Evolutionary conservation across 129 eudicot genomes (phyloP).

Genomic region (Pseudognaphalium luteoalbum): DNA sequence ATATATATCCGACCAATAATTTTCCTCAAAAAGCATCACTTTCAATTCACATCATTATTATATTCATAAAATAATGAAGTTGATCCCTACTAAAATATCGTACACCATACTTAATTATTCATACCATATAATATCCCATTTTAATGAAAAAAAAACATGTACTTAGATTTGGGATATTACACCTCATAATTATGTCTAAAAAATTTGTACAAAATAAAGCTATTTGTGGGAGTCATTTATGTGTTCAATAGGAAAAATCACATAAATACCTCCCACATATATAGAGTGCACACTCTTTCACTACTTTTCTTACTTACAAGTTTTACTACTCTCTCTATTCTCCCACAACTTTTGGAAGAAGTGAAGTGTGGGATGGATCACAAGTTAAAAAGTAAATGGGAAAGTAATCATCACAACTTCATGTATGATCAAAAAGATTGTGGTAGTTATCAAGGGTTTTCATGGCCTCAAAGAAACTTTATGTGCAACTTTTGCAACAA

Average conservation of each 20-base stretch:
- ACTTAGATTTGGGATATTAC: neutral
- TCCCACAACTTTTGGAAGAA: slow-evolving; percentile 29
- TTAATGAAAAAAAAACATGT: neutral
- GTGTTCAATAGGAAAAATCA: too few species aligned
- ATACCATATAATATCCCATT: too few species aligned
- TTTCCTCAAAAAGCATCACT: too few species aligned
- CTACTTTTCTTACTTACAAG: slow-evolving; percentile 14
- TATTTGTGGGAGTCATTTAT: neutral
- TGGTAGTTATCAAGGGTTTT: slow-evolving; percentile 36
- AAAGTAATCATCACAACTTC: slow-evolving; percentile 22
- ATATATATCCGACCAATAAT: too few species aligned
- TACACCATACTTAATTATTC: too few species aligned
- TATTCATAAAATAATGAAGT: too few species aligned
- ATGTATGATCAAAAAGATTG: slow-evolving; percentile 34
- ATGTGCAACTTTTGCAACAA: slow-evolving; percentile 68
- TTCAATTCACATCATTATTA: too few species aligned
- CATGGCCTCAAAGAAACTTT: slow-evolving; percentile 74
- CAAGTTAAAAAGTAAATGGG: slow-evolving; percentile 34
- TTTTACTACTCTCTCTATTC: slow-evolving; percentile 14
- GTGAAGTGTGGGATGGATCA: slow-evolving; percentile 35
- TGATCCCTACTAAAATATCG: too few species aligned
- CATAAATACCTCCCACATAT: slow-evolving; percentile 13
- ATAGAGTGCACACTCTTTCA: neutral
- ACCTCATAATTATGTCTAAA: neutral
- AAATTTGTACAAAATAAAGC: neutral